Evolutionary conservation across 75 land plant genomes (phyloP).

Genomic region (Pseudotsuga menziesii): DNA sequence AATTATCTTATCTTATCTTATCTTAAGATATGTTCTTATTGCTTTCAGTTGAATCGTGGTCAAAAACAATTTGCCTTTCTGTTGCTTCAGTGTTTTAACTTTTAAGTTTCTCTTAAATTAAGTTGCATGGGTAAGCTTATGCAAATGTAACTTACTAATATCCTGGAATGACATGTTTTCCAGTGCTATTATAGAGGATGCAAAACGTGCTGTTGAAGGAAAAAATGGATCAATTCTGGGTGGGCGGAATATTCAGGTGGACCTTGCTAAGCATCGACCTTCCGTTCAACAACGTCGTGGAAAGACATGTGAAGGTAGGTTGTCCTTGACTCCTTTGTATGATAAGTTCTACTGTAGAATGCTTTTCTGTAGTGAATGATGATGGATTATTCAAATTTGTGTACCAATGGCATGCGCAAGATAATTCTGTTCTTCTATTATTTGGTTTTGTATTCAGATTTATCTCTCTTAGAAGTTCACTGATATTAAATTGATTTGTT

Average conservation of each 20-base stretch:
- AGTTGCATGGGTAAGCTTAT: too few species aligned
- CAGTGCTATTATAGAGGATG: slow-evolving; percentile 92
- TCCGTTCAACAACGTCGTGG: slow-evolving; percentile 59
- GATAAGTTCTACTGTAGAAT: background rate
- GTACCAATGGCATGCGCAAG: too few species aligned
- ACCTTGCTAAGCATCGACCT: slow-evolving; percentile 72
- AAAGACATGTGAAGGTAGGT: slow-evolving; percentile 37
- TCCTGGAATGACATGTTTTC: slow-evolving; percentile 1
- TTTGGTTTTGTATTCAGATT: background rate
- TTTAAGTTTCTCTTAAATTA: too few species aligned
- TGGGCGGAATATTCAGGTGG: slow-evolving; percentile 83
- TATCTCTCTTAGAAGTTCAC: background rate
- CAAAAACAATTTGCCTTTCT: too few species aligned
- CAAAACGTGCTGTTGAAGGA: slow-evolving; percentile 66
- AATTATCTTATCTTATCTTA: too few species aligned
- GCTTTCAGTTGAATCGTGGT: too few species aligned
- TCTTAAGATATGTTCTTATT: too few species aligned
- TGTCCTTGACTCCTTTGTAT: slow-evolving; percentile 2
- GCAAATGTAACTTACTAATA: too few species aligned
- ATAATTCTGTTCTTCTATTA: background rate
- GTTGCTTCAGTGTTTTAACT: too few species aligned
- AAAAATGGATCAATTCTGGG: slow-evolving; percentile 67
- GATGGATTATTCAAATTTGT: background rate
- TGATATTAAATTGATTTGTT: background rate
- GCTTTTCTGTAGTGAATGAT: background rate